A percentile compares a stretch with the other conserved stretches of the same genome.
Evolutionary conservation across 352 stramenopile species (phyloP).

Genomic region (Saprolegnia parasitica): DNA sequence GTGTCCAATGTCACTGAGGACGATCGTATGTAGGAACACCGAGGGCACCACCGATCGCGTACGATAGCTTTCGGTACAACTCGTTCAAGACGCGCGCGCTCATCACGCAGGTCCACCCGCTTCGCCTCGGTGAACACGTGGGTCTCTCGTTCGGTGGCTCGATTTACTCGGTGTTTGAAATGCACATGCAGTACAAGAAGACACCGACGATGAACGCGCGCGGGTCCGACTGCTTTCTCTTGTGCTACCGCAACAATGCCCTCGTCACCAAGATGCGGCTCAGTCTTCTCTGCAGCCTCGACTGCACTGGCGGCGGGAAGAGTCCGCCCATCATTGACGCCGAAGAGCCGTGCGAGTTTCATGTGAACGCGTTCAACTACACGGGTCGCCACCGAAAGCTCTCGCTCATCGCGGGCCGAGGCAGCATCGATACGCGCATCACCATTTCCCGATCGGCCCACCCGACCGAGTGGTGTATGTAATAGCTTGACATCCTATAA

Average conservation of each 20-base stretch:
- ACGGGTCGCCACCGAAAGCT: background rate
- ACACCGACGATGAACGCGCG: background rate
- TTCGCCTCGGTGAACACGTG: background rate
- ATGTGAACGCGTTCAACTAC: background rate
- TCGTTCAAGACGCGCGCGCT: background rate
- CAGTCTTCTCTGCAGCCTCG: background rate
- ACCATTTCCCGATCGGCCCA: background rate
- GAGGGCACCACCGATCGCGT: background rate
- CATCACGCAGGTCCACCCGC: background rate
- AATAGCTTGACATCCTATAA: background rate
- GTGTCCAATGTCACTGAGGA: background rate
- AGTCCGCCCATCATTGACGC: background rate
- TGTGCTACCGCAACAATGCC: background rate
- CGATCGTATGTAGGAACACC: background rate
- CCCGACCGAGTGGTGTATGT: conserved; percentile 9
- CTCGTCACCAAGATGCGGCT: background rate
- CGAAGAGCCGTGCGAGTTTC: conserved; percentile 2
- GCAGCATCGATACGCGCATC: conserved; percentile 1
- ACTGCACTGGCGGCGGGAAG: background rate
- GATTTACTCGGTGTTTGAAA: conserved; percentile 11
- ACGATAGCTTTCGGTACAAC: conserved; percentile 6
- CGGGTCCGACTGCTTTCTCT: background rate
- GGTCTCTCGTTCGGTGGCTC: background rate
- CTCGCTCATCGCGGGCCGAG: background rate
- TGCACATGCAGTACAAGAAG: background rate